Evolutionary conservation across 2,329 filamentous ascomycete genomes (phyloP).

Genomic region (Pseudophaeomoniella oleicola): DNA sequence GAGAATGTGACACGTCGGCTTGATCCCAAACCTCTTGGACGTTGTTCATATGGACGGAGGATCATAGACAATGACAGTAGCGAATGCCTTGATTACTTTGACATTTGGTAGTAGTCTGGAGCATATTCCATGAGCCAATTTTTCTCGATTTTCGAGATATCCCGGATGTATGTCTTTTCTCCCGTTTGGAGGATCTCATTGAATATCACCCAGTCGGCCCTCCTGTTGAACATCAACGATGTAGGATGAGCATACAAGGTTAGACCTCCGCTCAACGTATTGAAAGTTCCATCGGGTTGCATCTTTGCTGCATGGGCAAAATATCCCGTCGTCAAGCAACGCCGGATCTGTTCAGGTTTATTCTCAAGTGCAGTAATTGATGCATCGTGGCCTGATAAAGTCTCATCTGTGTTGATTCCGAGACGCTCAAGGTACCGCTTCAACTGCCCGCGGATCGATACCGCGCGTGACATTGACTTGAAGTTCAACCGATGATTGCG

Average conservation of each 20-base stretch:
- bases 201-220: slow-evolving; percentile 93
- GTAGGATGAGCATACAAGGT: slow-evolving; percentile 78
- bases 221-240: slow-evolving; percentile 89
- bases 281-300: slow-evolving; percentile 84
- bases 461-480: slow-evolving; percentile 65
- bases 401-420: slow-evolving; percentile 55
- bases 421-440: slow-evolving; percentile 79
- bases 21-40: too few species aligned
- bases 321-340: slow-evolving; percentile 78
- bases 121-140: slow-evolving; percentile 85
- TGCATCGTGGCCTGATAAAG: slow-evolving; percentile 17
- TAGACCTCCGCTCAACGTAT: slow-evolving; percentile 65
- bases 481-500: slow-evolving; percentile 77
- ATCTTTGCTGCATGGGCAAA: slow-evolving; percentile 89
- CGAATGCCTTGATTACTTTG: too few species aligned
- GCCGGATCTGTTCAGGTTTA: slow-evolving; percentile 59
- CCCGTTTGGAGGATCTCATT: slow-evolving; percentile 84
- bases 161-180: slow-evolving; percentile 76
- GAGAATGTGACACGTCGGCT: too few species aligned
- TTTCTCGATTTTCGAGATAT: slow-evolving; percentile 88
- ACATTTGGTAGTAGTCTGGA: slow-evolving; percentile 58
- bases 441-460: slow-evolving; percentile 75
- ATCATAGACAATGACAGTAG: too few species aligned
- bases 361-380: slow-evolving; percentile 21
- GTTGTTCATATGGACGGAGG: too few species aligned